Base-by-base conservation (phyloP, 345 rosid species). In the Citrus unshiu region DNA sequence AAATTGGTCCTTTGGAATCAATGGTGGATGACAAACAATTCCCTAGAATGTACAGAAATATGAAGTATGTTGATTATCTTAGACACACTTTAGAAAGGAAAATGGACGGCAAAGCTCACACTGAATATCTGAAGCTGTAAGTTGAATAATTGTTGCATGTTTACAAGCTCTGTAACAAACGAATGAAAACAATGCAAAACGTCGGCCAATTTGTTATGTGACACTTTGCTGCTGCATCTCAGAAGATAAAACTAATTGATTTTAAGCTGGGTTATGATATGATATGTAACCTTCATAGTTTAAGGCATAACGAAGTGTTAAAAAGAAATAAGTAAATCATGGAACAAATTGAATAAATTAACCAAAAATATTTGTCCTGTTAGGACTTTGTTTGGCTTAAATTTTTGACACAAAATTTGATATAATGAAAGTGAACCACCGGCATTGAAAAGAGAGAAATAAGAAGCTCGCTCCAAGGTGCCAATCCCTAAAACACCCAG, bases 1-100 rank as follows among this genome's bases (percentile, higher is more conserved):
- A 59, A 29, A 51, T 83, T 3, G 61, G 83, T 66, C 85, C 80
- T 2, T 39, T 76, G 25, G 74, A 69, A 43, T 70, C 80, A 57
- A 49, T 67, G 70, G 64, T 25, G 14, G 76, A 67, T n/a, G 14
- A 32, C 24, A 16, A 37, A n/a, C 13, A 14, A 25, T 56, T 10
- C 8, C 70, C 74, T 1, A 18, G 5, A 35, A 57, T 56, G 46
- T 79, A 70, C 65, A 79, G 30, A 67, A 70, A 58, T 16, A 70
- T 75, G 10, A 70, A 25, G 77, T 35, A 56, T 2, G 34, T 70
- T 5, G 70, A 82, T 19, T 70, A 70, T 37, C 29, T 75, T 60
- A 70, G 39, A 39, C 34, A 65, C 66, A 3, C n/a, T 14, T 51
- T 75, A 6, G 25, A 27, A 6, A 58, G 75, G 68, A 79, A 70